phyloP scores from a whole-genome alignment of 2,329 filamentous ascomycete genomes.

The Trichoderma breve region DNA sequence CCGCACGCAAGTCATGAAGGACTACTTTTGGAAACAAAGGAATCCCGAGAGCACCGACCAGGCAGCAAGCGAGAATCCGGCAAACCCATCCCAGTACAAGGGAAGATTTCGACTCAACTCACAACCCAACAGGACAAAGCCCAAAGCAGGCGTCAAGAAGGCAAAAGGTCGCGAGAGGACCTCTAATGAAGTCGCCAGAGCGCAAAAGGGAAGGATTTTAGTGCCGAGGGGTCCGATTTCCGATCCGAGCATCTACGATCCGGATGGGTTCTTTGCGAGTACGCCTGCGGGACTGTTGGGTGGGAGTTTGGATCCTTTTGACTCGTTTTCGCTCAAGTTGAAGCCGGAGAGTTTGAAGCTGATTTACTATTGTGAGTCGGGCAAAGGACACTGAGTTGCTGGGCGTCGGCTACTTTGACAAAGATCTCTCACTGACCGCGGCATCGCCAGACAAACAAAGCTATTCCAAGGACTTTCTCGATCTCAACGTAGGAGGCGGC shows the following conservation, averaged over 20 bases:
- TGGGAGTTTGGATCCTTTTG: neutral
- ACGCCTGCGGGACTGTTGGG: neutral
- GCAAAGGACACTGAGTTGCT: neutral
- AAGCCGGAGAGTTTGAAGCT: slow-evolving; percentile 1
- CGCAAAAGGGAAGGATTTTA: neutral
- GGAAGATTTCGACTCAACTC: slow-evolving; percentile 11
- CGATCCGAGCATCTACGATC: neutral
- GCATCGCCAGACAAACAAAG: neutral
- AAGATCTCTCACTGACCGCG: neutral
- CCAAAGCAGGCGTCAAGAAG: neutral
- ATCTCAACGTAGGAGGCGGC: slow-evolving; percentile 3
- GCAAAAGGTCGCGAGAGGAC: neutral
- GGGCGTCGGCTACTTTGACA: neutral
- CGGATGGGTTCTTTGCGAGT: neutral
- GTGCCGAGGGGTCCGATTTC: neutral
- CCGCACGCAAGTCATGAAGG: slow-evolving; percentile 12
- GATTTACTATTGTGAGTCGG: slow-evolving; percentile 4
- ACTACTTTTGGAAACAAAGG: slow-evolving; percentile 11
- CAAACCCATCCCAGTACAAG: neutral
- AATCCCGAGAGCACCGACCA: neutral
- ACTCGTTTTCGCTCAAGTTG: neutral
- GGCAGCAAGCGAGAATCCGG: neutral
- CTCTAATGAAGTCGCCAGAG: neutral
- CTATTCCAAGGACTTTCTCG: neutral
- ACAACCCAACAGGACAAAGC: neutral